Base-by-base conservation (phyloP, 2,329 filamentous ascomycete species). In the Allantophomopsis cytisporea region DNA sequence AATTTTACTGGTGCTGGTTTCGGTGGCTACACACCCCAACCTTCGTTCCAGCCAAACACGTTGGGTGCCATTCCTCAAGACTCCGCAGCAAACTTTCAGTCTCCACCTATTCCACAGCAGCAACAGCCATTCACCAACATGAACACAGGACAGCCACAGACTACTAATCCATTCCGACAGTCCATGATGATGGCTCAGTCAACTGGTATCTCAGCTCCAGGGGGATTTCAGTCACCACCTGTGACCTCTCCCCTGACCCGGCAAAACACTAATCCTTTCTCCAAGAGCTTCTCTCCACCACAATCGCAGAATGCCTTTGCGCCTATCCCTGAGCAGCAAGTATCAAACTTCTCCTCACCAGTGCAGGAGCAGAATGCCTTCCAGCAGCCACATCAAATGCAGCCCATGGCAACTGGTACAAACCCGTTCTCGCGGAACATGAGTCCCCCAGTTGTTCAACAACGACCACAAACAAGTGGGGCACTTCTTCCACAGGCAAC, bases 121-220 rank as follows among this genome's bases (percentile, higher is more conserved):
- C 43, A 56, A 51, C 65, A 50, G 52, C 57, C 46, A 49, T 65
- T 56, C 54, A 64, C 44, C 60, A 53, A 49, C 39, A 53, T 38
- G 53, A 68, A 45, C 60, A 65, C 59, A 52, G 65, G 59, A 17
- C 68, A 68, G 42, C 70, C 68, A 54, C 73, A 78, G 50, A 77
- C 67, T 16, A 94, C 87, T 7, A 98, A 98, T 55, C 91, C 91
- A 0, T 98, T 98, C 73, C 74, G 91, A 33, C 82, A 87, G 54
- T 95, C 89, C 1, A 89, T 89, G 78, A 66, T 94, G 63, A 68
- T 71, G 64, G 66, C 71, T 52, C 44, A 50, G 36, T 60, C 62
- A 15, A 74, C 75, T 7, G 71, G 71, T 36, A 56, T 64, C 47
- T 50, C 59, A 33, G 53, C 54, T 21, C 56, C 61, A 17, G 23